Evolutionary conservation across 108 stramenopile genomes (phyloP), one percentile per base, ranked within the genome.

Genomic region (Cyclotella kingstonii): DNA sequence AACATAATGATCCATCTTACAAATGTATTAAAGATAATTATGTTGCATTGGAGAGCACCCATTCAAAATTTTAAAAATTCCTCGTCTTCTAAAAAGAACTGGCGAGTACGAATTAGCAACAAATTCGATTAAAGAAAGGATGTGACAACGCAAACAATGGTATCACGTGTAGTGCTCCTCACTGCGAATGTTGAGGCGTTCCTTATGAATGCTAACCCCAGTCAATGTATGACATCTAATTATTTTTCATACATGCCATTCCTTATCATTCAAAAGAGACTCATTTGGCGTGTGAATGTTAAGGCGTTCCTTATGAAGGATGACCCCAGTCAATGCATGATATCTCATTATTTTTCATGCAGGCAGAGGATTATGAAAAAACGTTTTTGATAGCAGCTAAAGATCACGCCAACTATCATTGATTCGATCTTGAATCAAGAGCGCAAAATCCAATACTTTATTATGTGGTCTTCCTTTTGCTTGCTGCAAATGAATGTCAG

Each of bases 401-500:
- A 65, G 71, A n/a, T 65, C 51, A 22, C 71, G 36, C 71, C 71
- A 72, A 19, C 15, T 10, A 42, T 47, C 33, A 39, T 66, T 50
- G 23, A 26, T n/a, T 9, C 34, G 18, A 66, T 58, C 55, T 65
- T 66, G 71, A 31, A 66, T 40, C 18, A 72, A 29, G 6, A 72
- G 35, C 11, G 57, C 54, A 48, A 57, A 33, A 57, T 59, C 26
- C 3, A 19, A 49, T 0, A 40, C 31, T 1, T 47, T 51, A 39
- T 49, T 17, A 1, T n/a, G n/a, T n/a, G n/a, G n/a, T n/a, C n/a
- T n/a, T n/a, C n/a, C n/a, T n/a, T n/a, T n/a, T n/a, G n/a, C n/a
- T n/a, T n/a, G n/a, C n/a, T n/a, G n/a, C n/a, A n/a, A n/a, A n/a
- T n/a, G n/a, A n/a, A n/a, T n/a, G n/a, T n/a, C n/a, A n/a, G n/a